Evolutionary conservation across 345 rosid genomes (phyloP).

Genomic region (Corchorus capsularis): DNA sequence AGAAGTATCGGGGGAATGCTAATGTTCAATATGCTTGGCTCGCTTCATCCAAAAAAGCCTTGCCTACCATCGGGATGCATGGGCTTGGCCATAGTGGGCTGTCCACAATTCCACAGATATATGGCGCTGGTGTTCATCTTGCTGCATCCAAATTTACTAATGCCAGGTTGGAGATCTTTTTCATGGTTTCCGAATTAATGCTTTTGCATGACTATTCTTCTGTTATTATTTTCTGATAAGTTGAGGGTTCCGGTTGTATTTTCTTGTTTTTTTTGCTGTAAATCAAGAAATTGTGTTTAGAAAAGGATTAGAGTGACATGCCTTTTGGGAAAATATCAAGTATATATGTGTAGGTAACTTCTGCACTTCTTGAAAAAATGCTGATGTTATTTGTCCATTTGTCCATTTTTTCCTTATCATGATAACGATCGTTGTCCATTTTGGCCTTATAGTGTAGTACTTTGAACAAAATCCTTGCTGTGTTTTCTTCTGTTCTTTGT

Average conservation of each 20-base stretch:
- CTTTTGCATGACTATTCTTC: background rate
- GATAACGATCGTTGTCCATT: no score
- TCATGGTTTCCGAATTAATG: background rate
- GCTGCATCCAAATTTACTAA: conserved; percentile 52
- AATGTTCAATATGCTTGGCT: conserved; percentile 92
- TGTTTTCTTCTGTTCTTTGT: background rate
- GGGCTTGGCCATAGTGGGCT: conserved; percentile 76
- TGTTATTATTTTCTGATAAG: background rate
- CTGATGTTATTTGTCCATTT: background rate
- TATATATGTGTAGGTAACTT: background rate
- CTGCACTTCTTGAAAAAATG: background rate
- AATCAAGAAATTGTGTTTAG: background rate
- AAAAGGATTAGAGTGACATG: background rate
- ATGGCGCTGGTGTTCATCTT: conserved; percentile 84
- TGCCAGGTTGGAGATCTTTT: conserved; percentile 53
- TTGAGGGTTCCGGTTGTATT: background rate
- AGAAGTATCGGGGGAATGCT: conserved; percentile 73
- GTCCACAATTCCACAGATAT: conserved; percentile 47
- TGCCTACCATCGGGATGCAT: conserved; percentile 44
- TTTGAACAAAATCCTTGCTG: background rate
- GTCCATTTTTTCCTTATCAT: background rate
- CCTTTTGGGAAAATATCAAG: background rate
- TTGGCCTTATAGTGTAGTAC: background rate
- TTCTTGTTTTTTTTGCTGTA: no score
- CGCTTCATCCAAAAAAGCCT: conserved; percentile 53